Evolutionary conservation across 2,329 filamentous ascomycete species (phyloP), one percentile per base, ranked within the genome.

Genomic region (Clonostachys rosea): DNA sequence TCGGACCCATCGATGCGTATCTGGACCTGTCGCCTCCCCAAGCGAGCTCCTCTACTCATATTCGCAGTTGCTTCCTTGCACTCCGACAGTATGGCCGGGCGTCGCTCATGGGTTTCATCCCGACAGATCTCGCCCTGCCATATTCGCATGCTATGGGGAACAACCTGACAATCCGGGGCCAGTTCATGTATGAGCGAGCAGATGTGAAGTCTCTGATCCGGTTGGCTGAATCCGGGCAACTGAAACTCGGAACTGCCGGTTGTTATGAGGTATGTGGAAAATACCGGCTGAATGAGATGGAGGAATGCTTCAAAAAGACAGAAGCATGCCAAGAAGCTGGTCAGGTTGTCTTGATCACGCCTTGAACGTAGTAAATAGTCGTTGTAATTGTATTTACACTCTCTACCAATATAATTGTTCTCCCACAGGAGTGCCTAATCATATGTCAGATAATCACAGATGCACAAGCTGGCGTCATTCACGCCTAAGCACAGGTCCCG

Each of bases 21-120:
- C 58, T 76, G 44, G 76, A 80, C 51, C 65, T 76, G 34, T 67
- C 69, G 1, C 74, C 75, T 1, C 57, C 58, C 5, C 63, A 64
- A 2, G 51, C 54, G 5, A 17, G 50, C 10, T 14, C 36, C 17
- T 30, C 24, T 30, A 9, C 24, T 30, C 24, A 30, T 30, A 30
- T 30, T 10, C 24, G 24, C 24, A 30, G 24, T 10, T 30, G 24
- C 9, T 30, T 30, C 24, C 13, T 55, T 5, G 53, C 63, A 0
- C 52, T 76, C 8, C 58, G 61, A 5, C 58, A 50, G 12, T 58
- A 61, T 5, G 58, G 54, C 0, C 44, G 53, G 2, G 46, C 58
- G 2, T 54, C 49, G 9, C 30, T 60, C n/a, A 54, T 58, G 52
- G 59, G 59, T 2, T 50, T 48, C 13, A 42, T 52, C 12, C 56